Base-by-base conservation (phyloP, 2,329 filamentous ascomycete genomes). In the Lithohypha guttulata region DNA sequence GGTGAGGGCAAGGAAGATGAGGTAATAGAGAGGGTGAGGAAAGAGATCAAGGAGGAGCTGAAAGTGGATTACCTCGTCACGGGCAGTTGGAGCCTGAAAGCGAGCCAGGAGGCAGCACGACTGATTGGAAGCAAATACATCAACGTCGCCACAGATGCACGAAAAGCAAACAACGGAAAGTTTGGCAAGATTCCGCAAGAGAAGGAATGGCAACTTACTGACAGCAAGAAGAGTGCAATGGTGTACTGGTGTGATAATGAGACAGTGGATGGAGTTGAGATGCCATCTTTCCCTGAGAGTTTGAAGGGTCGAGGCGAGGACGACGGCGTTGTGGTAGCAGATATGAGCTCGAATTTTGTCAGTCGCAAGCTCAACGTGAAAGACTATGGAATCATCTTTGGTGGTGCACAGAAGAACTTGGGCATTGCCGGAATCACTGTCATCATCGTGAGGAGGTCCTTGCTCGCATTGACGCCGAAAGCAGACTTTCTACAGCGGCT, bases 231-330 rank as follows among this genome's bases (percentile, higher is more conserved):
- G 41, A 66, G 62, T 20, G 75, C 85, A 0, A 70, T 93, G 53
- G 80, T 89, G 2, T 96, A 95, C 62, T 87, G 77, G 59, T 94
- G 89, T 59, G 82, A 87, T 59, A 96, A 96, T 53, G 87, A 96
- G 68, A 94, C 85, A 0, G 84, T 93, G 9, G 50, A 52, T 31
- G 50, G 87, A 22, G 85, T 96, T 13, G 89, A 96, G 57, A 94
- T 93, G 51, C 84, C 81, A 4, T 62, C 53, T 3, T 79, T 82
- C 55, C 89, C 89, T 17, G 64, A 78, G 47, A 59, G 61, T 6
- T 68, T 93, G 17, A 71, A 74, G 34, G 49, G 46, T 62, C n/a
- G 56, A 11, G 72, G 77, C 34, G 77, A 77, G 6, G 71, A 79
- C 35, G 75, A 77, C 21, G 77, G 79, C 1, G 73, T 93, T 43